These are phyloP conservation scores for Elsinoe australis DNA, from an alignment of 2,329 filamentous ascomycete genomes.

Conservation along the genomic window DNA sequence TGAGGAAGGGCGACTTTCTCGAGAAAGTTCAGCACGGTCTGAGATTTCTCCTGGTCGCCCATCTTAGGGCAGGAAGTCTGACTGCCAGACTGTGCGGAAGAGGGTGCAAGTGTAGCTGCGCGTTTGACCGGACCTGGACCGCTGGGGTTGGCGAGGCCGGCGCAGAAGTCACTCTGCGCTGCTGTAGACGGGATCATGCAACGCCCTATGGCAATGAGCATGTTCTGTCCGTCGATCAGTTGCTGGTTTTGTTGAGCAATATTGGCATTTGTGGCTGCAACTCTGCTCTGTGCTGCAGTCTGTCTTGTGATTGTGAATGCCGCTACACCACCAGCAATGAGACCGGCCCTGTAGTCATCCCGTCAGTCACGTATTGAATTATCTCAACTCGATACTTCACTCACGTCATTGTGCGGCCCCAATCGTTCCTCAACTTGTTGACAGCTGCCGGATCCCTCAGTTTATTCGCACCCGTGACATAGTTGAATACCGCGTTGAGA, in stretches of 20 bases:
- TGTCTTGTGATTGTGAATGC: conserved; percentile 5
- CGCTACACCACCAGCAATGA: conserved; percentile 2
- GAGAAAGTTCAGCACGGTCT: not conserved
- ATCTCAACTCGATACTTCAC: too few species aligned
- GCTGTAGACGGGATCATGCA: not conserved
- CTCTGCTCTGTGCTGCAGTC: not conserved
- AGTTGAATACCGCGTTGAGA: conserved; percentile 1
- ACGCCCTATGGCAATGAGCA: not conserved
- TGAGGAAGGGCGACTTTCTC: not conserved
- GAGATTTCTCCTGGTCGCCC: not conserved
- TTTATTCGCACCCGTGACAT: conserved; percentile 2
- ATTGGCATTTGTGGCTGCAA: not conserved
- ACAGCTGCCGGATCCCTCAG: not conserved
- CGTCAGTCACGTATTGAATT: too few species aligned
- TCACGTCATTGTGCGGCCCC: conserved; percentile 4
- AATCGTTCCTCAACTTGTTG: conserved; percentile 8
- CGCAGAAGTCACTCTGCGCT: conserved; percentile 3
- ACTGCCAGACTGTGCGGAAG: not conserved
- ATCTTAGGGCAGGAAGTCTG: not conserved
- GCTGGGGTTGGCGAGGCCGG: conserved; percentile 7
- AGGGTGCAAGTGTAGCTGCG: not conserved
- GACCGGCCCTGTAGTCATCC: not conserved
- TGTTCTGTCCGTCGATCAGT: not conserved
- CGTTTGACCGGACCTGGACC: not conserved
- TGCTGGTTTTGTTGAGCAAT: not conserved